Evolutionary conservation across 441 rosid species (phyloP).

Genomic region (Capsella rubella): DNA sequence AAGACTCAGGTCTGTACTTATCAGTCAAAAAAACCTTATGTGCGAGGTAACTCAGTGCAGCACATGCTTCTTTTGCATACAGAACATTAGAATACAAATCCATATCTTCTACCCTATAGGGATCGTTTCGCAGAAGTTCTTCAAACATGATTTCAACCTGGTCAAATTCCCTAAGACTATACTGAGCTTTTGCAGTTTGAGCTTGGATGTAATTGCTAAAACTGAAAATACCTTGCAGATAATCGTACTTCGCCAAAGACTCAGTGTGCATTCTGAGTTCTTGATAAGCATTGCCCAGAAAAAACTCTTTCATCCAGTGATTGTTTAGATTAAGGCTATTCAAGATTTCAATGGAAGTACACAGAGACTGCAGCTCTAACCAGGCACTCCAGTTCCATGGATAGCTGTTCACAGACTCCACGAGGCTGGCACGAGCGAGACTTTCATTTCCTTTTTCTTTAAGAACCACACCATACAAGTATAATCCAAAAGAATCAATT

Average conservation of each 20-base stretch:
- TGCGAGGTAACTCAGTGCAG: conserved; percentile 90
- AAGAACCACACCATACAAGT: conserved; percentile 86
- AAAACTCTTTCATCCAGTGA: conserved; percentile 98
- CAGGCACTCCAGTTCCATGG: conserved; percentile 99
- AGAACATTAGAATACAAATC: conserved; percentile 95
- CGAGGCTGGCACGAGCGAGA: conserved; percentile 77
- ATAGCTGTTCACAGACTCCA: conserved; percentile 89
- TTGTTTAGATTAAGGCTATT: conserved; percentile 73
- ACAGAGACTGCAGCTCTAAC: conserved; percentile 85
- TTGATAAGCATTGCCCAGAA: conserved; percentile 80
- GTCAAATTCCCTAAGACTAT: conserved; percentile 89
- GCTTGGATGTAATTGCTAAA: conserved; percentile 91
- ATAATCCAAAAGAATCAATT: conserved; percentile 87
- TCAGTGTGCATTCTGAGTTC: conserved; percentile 91
- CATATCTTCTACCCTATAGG: conserved; percentile 91
- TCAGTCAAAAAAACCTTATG: conserved; percentile 86
- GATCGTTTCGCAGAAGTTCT: conserved; percentile 85
- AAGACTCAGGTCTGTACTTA: conserved; percentile 93
- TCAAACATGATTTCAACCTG: conserved; percentile 93
- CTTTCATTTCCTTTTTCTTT: conserved; percentile 86
- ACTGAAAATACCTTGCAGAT: conserved; percentile 73
- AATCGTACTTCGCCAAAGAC: conserved; percentile 72
- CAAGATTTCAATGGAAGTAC: conserved; percentile 72
- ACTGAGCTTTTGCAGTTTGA: conserved; percentile 90
- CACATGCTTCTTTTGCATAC: conserved; percentile 86